These are phyloP conservation scores for Binderoboletus segoi DNA, from an alignment of 1,284 basidiomycete species.

Conservation along the genomic window DNA sequence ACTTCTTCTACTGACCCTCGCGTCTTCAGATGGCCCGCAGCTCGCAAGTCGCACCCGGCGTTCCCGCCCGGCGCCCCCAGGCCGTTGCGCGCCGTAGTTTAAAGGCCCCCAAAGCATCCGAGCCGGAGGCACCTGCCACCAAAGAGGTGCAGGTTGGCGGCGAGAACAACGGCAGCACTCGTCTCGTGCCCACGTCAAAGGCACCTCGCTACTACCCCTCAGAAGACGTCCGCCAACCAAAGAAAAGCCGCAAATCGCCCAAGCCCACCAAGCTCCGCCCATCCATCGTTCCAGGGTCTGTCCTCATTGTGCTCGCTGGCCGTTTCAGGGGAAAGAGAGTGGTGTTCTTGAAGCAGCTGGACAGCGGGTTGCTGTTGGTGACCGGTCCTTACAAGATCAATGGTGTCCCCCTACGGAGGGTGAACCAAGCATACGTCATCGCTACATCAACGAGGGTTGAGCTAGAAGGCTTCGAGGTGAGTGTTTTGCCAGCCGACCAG, in stretches of 20 bases:
- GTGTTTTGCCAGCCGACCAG: constrained; percentile 4
- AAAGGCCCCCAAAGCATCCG: constrained; percentile 79
- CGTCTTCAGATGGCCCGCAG: constrained; percentile 87
- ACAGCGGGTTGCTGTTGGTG: constrained; percentile 91
- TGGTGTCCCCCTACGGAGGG: constrained; percentile 96
- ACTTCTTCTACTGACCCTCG: constrained; percentile 26
- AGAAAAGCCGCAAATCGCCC: constrained; percentile 88
- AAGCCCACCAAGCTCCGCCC: constrained; percentile 80
- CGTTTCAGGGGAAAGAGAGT: constrained; percentile 99
- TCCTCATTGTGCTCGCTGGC: constrained; percentile 97
- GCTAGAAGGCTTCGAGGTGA: constrained; percentile 75
- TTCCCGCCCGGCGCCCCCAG: constrained; percentile 79
- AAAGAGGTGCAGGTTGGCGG: constrained; percentile 88
- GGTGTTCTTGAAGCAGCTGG: constrained; percentile 97
- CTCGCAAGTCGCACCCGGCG: constrained; percentile 79
- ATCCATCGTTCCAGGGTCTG: constrained; percentile 92
- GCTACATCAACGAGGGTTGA: constrained; percentile 97
- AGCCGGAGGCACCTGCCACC: constrained; percentile 59
- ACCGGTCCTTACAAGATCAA: constrained; percentile 99
- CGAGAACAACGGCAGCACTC: constrained; percentile 90
- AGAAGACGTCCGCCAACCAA: constrained; percentile 90
- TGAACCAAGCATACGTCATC: constrained; percentile 99
- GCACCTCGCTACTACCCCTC: constrained; percentile 97
- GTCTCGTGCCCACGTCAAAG: constrained; percentile 84
- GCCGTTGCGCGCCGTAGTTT: constrained; percentile 81